Evolutionary conservation across 805 yeast species (phyloP).

Genomic region (Metschnikowia colocasiae): DNA sequence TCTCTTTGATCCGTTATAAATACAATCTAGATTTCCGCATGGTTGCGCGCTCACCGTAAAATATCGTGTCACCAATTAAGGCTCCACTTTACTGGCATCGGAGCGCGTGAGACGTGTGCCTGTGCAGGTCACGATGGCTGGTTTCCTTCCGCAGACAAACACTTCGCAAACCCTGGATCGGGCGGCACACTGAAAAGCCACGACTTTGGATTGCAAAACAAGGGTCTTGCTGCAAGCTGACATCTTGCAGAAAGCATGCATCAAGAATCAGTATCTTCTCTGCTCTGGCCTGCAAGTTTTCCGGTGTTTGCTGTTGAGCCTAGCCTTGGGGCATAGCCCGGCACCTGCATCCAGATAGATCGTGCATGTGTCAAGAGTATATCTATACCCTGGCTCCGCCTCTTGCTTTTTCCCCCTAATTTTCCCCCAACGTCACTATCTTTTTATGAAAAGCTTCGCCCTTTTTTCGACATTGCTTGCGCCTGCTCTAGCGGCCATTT

Average conservation of each 20-base stretch:
- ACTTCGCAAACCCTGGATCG: background rate
- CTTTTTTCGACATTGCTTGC: constrained; percentile 3
- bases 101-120: background rate
- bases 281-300: background rate
- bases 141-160: constrained; percentile 1
- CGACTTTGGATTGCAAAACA: background rate
- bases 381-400: background rate
- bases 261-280: background rate
- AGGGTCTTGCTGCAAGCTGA: background rate
- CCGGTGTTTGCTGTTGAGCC: background rate
- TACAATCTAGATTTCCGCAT: background rate
- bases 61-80: background rate
- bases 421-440: background rate
- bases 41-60: background rate
- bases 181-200: background rate
- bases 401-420: background rate
- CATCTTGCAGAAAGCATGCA: background rate
- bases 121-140: background rate
- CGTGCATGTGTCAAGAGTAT: constrained; percentile 1
- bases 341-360: background rate
- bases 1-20: background rate
- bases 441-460: background rate
- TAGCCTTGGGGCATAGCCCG: background rate
- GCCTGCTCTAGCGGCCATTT: constrained; percentile 6
- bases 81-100: background rate